phyloP scores from a whole-genome alignment of 768 basidiomycete species.

The Dacryopinax primogenitus region DNA sequence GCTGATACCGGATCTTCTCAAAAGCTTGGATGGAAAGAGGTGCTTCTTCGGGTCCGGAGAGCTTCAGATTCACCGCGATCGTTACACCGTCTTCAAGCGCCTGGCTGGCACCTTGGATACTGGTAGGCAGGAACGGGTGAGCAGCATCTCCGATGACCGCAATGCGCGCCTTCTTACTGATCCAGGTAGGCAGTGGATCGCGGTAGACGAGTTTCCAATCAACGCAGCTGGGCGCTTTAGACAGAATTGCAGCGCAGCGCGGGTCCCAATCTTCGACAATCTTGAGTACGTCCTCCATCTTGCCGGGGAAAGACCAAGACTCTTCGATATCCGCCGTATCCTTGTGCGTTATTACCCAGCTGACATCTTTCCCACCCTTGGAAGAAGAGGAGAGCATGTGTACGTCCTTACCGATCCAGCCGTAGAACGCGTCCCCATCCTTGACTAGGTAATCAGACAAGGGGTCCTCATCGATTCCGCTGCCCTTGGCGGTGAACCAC shows the following conservation, averaged over 20 bases:
- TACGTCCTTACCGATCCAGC: constrained; percentile 21
- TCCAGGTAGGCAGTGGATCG: constrained; percentile 22
- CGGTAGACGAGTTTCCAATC: constrained; percentile 24
- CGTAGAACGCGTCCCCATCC: constrained; percentile 16
- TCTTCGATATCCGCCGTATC: constrained; percentile 20
- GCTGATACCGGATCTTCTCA: constrained; percentile 22
- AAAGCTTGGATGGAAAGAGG: constrained; percentile 17
- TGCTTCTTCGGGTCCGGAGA: constrained; percentile 17
- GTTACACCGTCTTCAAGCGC: constrained; percentile 22
- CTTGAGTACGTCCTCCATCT: constrained; percentile 20
- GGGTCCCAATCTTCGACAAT: constrained; percentile 22
- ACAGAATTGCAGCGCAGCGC: constrained; percentile 21
- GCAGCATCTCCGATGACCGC: constrained; percentile 25
- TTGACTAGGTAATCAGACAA: constrained; percentile 16
- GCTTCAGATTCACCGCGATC: constrained; percentile 19
- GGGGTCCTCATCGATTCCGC: constrained; percentile 19
- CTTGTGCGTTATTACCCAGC: constrained; percentile 21
- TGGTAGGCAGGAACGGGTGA: constrained; percentile 26
- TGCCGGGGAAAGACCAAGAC: constrained; percentile 18
- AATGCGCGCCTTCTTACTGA: constrained; percentile 20
- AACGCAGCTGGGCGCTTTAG: constrained; percentile 21
- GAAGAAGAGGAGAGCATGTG: constrained; percentile 20
- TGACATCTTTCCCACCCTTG: constrained; percentile 16
- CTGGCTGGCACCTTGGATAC: constrained; percentile 21
- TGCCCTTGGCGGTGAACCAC: constrained; percentile 20